Base-by-base conservation (phyloP, 176 grass and related monocot genomes). In the Oryza officinalis region DNA sequence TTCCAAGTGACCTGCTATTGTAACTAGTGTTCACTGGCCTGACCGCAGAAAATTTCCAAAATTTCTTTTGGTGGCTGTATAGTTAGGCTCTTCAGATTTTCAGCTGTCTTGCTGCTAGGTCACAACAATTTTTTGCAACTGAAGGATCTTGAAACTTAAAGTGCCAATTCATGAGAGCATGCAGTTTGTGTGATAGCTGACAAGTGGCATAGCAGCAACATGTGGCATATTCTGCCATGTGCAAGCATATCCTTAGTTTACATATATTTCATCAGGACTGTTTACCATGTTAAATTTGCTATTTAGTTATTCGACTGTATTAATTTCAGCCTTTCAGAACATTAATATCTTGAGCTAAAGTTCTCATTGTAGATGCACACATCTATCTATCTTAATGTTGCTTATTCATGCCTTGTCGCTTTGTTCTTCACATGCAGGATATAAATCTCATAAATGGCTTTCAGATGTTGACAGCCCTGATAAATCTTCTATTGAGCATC, bases 371-470 rank as follows among this genome's bases (percentile, higher is more conserved):
- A 77, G 54, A 82, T 70, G 32, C 72, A 26, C 31, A 81, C 50
- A 82, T 54, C 23, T 49, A 66, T 65, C 38, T 63, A 81, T 76
- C 50, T 17, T 52, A 82, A 67, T 50, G 22, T 82, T 77, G 8
- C 25, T 67, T 61, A 32, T 11, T 73, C 71, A 43, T 68, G 57
- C 30, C 10, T 32, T 79, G 18, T 72, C 27, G 78, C 26, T 7
- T 85, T 33, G 57, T 81, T 89, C 65, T 70, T 86, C 37, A 63
- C 86, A 61, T 90, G 88, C 84, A 98, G 87, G 80, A 88, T 93
- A 84, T 85, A 88, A 76, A 86, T 82, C 82, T 81, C 38, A 54
- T 30, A 86, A 91, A 67, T 86, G 85, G 87, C 75, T 92, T 79
- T 86, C 77, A 67, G 81, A 92, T 84, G 60, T 81, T 23, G 80